Evolutionary conservation across 768 basidiomycete genomes (phyloP).

Genomic region (Cystofilobasidium ferigula): DNA sequence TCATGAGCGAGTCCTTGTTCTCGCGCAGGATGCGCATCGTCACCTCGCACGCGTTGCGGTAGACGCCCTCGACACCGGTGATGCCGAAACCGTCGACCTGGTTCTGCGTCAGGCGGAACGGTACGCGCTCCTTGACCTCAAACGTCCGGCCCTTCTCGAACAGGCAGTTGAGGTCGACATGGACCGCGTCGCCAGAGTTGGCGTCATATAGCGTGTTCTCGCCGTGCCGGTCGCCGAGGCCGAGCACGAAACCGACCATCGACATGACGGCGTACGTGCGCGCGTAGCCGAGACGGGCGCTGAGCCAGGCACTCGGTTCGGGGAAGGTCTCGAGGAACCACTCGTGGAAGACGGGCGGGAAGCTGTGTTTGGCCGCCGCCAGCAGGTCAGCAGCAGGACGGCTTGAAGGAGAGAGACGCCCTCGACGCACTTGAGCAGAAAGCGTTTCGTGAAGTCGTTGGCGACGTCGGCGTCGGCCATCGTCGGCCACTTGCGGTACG

Average conservation of each 20-base stretch:
- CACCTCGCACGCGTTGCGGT: slow-evolving; percentile 80
- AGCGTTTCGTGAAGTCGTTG: slow-evolving; percentile 4
- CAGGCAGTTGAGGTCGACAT: slow-evolving; percentile 95
- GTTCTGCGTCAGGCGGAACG: slow-evolving; percentile 90
- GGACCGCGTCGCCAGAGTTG: slow-evolving; percentile 78
- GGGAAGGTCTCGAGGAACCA: slow-evolving; percentile 98
- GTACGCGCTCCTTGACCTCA: slow-evolving; percentile 80
- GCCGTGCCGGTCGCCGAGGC: slow-evolving; percentile 93
- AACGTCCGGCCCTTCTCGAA: slow-evolving; percentile 90
- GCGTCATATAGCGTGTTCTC: slow-evolving; percentile 91
- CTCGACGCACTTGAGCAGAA: slow-evolving; percentile 10
- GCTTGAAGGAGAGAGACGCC: not conserved
- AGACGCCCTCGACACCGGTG: slow-evolving; percentile 87
- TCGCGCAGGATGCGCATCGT: slow-evolving; percentile 74
- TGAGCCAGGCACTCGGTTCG: slow-evolving; percentile 88
- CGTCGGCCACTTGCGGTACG: slow-evolving; percentile 15
- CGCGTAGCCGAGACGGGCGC: slow-evolving; percentile 71
- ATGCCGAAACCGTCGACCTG: slow-evolving; percentile 84
- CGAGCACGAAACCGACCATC: slow-evolving; percentile 94
- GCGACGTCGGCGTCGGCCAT: slow-evolving; percentile 14
- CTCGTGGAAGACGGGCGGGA: slow-evolving; percentile 80
- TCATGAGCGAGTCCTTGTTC: slow-evolving; percentile 88
- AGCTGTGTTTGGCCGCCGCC: slow-evolving; percentile 49
- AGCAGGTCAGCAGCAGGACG: not conserved
- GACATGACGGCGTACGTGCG: slow-evolving; percentile 94